A percentile compares a stretch with the other conserved stretches of the same genome.
Conservation (phyloP, 352 stramenopile genomes). For the Pythium phragmitis region DNA sequence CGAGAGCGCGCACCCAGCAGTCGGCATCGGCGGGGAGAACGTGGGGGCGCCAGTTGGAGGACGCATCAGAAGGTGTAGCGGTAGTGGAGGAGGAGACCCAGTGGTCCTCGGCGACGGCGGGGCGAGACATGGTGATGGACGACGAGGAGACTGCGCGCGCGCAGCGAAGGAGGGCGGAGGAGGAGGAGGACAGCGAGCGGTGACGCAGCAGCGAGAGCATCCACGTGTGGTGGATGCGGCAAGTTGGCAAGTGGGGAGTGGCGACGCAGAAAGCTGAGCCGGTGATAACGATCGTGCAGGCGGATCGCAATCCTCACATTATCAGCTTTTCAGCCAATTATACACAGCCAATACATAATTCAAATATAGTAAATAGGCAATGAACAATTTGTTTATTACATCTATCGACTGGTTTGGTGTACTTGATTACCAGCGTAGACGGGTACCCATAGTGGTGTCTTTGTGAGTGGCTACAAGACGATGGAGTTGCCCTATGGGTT, state of each 20-base stretch:
- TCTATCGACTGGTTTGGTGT: background rate
- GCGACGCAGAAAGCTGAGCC: background rate
- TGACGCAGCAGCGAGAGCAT: constrained; percentile 7
- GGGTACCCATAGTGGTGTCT: background rate
- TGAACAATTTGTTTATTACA: background rate
- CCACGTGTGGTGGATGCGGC: background rate
- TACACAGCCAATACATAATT: background rate
- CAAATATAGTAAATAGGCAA: background rate
- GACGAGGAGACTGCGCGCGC: background rate
- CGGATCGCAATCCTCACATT: constrained; percentile 12
- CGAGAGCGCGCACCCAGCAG: constrained; percentile 31
- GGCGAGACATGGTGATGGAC: background rate
- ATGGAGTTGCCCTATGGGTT: background rate
- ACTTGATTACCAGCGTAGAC: background rate
- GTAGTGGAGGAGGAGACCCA: background rate
- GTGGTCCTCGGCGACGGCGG: too few species aligned
- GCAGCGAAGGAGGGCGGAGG: background rate
- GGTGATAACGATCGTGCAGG: constrained; percentile 10
- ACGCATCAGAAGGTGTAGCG: background rate
- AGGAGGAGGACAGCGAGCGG: background rate
- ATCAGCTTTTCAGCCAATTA: constrained; percentile 7
- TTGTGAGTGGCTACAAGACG: background rate
- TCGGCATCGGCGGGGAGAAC: constrained; percentile 19
- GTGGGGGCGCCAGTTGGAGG: constrained; percentile 29
- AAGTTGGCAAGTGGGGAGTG: background rate